These are phyloP conservation scores for Epichloe typhina DNA, from an alignment of 2,329 filamentous ascomycete species.

Conservation along the genomic window DNA sequence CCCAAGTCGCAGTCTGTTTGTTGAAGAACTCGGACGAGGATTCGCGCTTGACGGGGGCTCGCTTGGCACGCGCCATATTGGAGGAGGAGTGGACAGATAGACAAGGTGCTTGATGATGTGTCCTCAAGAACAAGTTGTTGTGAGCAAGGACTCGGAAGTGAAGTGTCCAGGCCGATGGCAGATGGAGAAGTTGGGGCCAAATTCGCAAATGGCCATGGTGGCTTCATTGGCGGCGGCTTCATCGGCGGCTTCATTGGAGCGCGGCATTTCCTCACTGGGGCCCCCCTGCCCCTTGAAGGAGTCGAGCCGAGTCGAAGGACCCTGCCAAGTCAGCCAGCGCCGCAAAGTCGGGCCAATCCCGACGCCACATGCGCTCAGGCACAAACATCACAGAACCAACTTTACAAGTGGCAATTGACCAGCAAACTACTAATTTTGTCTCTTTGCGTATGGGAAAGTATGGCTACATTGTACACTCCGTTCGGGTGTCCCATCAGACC, in stretches of 20 bases:
- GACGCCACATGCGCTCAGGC: neutral
- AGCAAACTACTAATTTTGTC: constrained; percentile 8
- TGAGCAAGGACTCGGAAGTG: neutral
- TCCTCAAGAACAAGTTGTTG: no score
- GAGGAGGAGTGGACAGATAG: neutral
- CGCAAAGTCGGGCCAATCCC: no score
- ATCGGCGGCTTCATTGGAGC: constrained; percentile 2
- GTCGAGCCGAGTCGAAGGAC: no score
- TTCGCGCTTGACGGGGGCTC: constrained; percentile 51
- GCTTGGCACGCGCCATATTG: constrained; percentile 59
- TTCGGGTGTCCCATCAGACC: constrained; percentile 9
- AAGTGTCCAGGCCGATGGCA: neutral
- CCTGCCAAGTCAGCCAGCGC: no score
- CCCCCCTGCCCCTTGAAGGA: neutral
- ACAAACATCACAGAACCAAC: neutral
- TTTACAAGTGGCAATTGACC: neutral
- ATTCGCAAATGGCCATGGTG: constrained; percentile 4
- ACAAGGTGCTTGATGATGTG: neutral
- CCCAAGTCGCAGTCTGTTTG: constrained; percentile 28
- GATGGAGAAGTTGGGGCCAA: neutral
- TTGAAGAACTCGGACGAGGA: constrained; percentile 54
- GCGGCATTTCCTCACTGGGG: no score
- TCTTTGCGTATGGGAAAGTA: constrained; percentile 10
- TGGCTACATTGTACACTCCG: constrained; percentile 13
- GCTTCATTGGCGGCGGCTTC: constrained; percentile 6